Percentiles rank a stretch among this genome's conserved stretches.
These are phyloP conservation scores for Sporormia fimetaria DNA, from an alignment of 495 filamentous ascomycete genomes.

Conservation along the genomic window DNA sequence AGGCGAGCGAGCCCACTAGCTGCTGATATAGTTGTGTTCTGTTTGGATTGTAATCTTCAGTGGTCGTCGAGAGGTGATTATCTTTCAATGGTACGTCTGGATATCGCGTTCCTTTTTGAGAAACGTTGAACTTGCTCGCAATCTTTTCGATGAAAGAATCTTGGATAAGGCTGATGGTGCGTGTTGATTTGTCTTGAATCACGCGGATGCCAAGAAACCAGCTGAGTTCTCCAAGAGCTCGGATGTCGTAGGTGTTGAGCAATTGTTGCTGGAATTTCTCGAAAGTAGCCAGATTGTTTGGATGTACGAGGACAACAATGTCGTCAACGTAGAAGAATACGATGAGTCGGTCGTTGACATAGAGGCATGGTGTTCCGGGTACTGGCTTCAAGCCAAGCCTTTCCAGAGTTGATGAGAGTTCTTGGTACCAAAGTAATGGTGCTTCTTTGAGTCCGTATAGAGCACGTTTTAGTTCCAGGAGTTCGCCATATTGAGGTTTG, in stretches of 20 bases:
- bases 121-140: background rate
- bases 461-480: conserved; percentile 2
- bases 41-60: background rate
- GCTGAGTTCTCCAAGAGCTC: background rate
- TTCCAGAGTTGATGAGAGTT: conserved; percentile 3
- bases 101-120: background rate
- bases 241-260: background rate
- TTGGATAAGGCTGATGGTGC: conserved; percentile 2
- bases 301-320: conserved; percentile 10
- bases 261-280: background rate
- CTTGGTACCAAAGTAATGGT: conserved; percentile 11
- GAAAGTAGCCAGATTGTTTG: background rate
- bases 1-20: conserved; percentile 1
- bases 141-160: conserved; percentile 7
- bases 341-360: conserved; percentile 2
- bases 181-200: background rate
- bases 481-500: background rate
- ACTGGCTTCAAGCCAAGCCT: conserved; percentile 7
- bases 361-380: conserved; percentile 1
- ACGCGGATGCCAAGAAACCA: conserved; percentile 3
- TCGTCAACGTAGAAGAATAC: conserved; percentile 15
- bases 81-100: background rate
- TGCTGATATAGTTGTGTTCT: background rate
- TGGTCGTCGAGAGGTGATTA: background rate
- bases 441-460: conserved; percentile 14